These are phyloP conservation scores for Chara braunii DNA, from an alignment of 139 green algal species.

Conservation along the genomic window DNA sequence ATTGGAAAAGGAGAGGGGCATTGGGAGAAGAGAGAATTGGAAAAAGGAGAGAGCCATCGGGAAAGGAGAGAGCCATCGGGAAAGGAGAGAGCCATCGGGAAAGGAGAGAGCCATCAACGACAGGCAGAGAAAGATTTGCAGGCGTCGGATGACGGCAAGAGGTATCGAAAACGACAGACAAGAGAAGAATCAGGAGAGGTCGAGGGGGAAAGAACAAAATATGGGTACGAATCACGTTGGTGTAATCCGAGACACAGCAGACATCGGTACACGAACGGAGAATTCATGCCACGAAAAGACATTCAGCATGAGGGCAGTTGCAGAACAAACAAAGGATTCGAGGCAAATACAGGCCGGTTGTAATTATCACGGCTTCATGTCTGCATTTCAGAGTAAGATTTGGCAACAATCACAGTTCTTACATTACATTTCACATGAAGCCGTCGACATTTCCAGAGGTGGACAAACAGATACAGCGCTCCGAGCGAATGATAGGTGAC, in stretches of 20 bases:
- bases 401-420: no score
- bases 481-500: no score
- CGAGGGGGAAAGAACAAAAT: background rate
- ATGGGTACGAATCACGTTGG: background rate
- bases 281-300: no score
- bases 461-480: no score
- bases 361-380: slow-evolving; percentile 1
- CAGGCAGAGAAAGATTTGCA: no score
- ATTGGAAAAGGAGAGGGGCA: background rate
- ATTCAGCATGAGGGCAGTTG: background rate
- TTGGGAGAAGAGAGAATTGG: no score
- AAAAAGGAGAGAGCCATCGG: background rate
- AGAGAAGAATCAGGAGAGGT: background rate
- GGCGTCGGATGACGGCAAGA: background rate
- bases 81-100: background rate
- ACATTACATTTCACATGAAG: no score
- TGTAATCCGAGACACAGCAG: background rate
- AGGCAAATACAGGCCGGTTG: background rate
- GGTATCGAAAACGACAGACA: background rate
- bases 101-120: no score
- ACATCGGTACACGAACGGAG: background rate
- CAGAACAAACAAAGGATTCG: background rate
- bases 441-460: no score
- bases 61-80: background rate
- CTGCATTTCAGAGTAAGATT: background rate